phyloP scores from a whole-genome alignment of 176 grass and related monocot species.

The Paspalum vaginatum region DNA sequence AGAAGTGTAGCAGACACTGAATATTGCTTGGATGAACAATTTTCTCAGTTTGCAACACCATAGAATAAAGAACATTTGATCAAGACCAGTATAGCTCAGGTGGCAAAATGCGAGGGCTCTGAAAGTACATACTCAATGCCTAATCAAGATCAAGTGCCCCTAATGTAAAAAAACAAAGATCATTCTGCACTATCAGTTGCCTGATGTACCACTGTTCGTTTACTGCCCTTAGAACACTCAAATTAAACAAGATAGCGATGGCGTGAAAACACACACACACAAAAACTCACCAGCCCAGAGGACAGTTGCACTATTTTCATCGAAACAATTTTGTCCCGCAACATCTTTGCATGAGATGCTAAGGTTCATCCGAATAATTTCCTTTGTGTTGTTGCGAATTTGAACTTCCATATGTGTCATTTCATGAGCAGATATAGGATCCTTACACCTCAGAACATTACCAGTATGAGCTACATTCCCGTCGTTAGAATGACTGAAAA shows the following conservation, averaged over 20 bases:
- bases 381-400: constrained; percentile 92
- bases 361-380: constrained; percentile 84
- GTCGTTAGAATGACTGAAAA: constrained; percentile 20
- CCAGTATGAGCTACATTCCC: constrained; percentile 9
- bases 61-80: neutral
- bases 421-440: constrained; percentile 77
- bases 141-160: neutral
- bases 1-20: neutral
- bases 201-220: neutral
- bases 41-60: neutral
- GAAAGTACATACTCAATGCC: neutral
- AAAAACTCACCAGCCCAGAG: constrained; percentile 77
- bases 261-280: constrained; percentile 23
- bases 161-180: constrained; percentile 6
- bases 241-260: neutral
- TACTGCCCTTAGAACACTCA: neutral
- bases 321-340: constrained; percentile 82
- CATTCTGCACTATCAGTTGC: neutral
- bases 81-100: neutral
- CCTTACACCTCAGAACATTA: constrained; percentile 50
- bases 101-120: neutral
- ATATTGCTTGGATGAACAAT: neutral
- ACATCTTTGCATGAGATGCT: constrained; percentile 93
- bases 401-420: constrained; percentile 85
- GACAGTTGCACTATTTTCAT: constrained; percentile 80